Percentiles rank a stretch among this genome's conserved stretches.
These are phyloP conservation scores for Schoenoplectus triqueter DNA, from an alignment of 202 grass and related monocot species.

Conservation along the genomic window DNA sequence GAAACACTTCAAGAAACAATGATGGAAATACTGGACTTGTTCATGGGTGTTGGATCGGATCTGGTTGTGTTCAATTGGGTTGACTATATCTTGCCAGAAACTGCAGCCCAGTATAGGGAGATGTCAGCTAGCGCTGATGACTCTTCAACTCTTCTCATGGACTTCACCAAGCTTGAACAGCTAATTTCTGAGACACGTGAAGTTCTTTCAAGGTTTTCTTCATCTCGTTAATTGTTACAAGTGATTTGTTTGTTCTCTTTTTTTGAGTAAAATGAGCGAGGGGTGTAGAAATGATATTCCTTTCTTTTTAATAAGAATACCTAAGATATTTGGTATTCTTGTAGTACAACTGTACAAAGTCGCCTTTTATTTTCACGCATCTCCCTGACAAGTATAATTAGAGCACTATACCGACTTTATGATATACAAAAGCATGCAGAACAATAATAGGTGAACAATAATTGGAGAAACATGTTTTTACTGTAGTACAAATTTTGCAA, in stretches of 20 bases:
- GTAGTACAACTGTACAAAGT: neutral
- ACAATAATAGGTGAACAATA: conserved; percentile 12
- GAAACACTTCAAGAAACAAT: conserved; percentile 68
- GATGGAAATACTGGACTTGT: conserved; percentile 69
- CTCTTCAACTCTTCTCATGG: conserved; percentile 67
- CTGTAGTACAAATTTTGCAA: neutral
- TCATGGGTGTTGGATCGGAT: conserved; percentile 57
- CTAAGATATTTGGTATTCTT: neutral
- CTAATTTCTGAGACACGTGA: conserved; percentile 78
- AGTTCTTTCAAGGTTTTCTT: conserved; percentile 79
- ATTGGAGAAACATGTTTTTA: neutral
- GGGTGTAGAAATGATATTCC: neutral
- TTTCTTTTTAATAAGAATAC: neutral
- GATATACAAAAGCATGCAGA: neutral
- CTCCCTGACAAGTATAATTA: neutral
- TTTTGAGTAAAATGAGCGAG: neutral
- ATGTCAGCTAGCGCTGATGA: conserved; percentile 61
- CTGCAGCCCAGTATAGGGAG: conserved; percentile 63
- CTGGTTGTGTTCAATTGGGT: conserved; percentile 66
- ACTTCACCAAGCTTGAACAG: conserved; percentile 88
- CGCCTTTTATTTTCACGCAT: neutral
- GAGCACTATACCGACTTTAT: neutral
- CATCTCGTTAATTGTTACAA: neutral
- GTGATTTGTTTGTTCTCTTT: neutral
- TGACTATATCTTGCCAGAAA: conserved; percentile 80